Conservation (phyloP, 768 basidiomycete genomes). For the Auricularia auricula-judae region DNA sequence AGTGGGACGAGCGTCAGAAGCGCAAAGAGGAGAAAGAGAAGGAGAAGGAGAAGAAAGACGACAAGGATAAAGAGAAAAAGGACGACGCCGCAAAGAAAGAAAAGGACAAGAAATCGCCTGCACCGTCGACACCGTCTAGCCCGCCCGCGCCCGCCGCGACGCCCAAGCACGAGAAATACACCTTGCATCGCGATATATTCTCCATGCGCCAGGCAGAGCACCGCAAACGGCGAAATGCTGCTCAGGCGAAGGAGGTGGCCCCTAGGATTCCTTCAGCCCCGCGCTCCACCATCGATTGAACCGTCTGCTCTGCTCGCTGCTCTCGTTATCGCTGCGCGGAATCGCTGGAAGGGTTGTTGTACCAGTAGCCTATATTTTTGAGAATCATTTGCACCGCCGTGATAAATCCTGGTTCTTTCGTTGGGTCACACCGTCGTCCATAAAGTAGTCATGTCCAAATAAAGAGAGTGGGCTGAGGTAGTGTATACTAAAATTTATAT, state of each 20-base stretch:
- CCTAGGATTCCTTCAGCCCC: conserved; percentile 63
- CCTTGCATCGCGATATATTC: conserved; percentile 77
- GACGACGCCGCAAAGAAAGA: conserved; percentile 18
- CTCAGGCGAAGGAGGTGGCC: conserved; percentile 58
- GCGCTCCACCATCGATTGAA: background rate
- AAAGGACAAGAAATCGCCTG: conserved; percentile 24
- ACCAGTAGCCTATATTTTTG: too few species aligned
- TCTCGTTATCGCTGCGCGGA: too few species aligned
- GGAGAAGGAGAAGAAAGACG: conserved; percentile 38
- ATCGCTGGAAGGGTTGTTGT: too few species aligned
- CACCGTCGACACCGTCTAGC: conserved; percentile 23
- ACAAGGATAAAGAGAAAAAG: conserved; percentile 30
- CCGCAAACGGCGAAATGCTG: conserved; percentile 51
- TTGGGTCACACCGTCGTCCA: too few species aligned
- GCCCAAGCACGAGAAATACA: conserved; percentile 54
- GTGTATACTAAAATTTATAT: too few species aligned
- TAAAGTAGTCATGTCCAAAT: too few species aligned
- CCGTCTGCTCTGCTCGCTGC: too few species aligned
- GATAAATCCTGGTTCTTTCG: too few species aligned
- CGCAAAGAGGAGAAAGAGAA: conserved; percentile 44
- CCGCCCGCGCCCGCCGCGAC: conserved; percentile 10
- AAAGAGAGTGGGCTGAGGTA: too few species aligned
- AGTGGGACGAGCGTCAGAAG: conserved; percentile 69
- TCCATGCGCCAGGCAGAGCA: conserved; percentile 70
- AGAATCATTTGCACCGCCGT: too few species aligned